A percentile compares a stretch with the other conserved stretches of the same genome.
Conservation (phyloP, 768 basidiomycete genomes). For the Suillus plorans region DNA sequence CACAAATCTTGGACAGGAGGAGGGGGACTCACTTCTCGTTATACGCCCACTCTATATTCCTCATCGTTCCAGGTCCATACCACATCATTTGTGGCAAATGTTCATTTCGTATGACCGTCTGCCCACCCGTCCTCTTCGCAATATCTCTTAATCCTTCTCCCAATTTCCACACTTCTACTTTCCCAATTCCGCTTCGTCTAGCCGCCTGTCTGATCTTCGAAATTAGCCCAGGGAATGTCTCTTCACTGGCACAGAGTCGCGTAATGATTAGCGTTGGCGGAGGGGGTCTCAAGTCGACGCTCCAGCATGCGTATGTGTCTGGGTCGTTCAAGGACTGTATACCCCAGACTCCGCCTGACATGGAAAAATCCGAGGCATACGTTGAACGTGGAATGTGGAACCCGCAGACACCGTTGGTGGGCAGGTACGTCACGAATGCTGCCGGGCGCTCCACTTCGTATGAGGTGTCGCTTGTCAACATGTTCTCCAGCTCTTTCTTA, state of each 20-base stretch:
- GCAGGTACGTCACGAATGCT: constrained; percentile 39
- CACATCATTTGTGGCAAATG: constrained; percentile 48
- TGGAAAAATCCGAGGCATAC: constrained; percentile 10
- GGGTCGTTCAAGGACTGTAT: constrained; percentile 16
- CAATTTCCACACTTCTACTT: constrained; percentile 50
- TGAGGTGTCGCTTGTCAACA: constrained; percentile 9
- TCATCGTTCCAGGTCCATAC: constrained; percentile 41
- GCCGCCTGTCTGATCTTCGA: constrained; percentile 36
- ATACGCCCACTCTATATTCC: constrained; percentile 42
- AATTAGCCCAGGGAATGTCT: constrained; percentile 37
- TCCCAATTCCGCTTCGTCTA: constrained; percentile 30
- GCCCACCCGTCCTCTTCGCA: constrained; percentile 32
- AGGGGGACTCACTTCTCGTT: constrained; percentile 45
- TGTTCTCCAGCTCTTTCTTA: constrained; percentile 27
- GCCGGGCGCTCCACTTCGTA: constrained; percentile 13
- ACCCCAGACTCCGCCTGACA: constrained; percentile 21
- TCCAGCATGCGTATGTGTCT: constrained; percentile 43
- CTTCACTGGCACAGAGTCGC: constrained; percentile 34
- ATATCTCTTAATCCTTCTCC: constrained; percentile 30
- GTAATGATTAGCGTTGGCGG: constrained; percentile 43
- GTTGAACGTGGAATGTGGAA: constrained; percentile 39
- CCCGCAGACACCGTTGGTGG: constrained; percentile 47
- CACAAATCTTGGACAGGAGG: background rate
- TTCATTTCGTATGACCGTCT: constrained; percentile 33
- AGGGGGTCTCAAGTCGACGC: constrained; percentile 34